Conservation (phyloP, 2,329 filamentous ascomycete genomes). For the Diaporthe sp. region DNA sequence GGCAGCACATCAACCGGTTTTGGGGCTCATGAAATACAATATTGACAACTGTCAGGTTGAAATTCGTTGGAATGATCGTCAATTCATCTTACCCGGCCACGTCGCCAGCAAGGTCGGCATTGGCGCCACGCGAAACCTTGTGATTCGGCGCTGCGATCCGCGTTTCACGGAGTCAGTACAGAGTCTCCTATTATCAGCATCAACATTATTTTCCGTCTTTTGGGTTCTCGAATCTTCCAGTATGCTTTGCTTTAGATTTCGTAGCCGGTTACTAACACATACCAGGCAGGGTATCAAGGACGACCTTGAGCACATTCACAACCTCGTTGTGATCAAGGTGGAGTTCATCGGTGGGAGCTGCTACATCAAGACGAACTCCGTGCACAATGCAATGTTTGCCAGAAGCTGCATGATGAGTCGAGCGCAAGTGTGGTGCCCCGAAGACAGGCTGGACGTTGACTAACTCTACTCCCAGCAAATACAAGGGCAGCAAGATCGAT, state of each 20-base stretch:
- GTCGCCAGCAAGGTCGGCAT: conserved; percentile 73
- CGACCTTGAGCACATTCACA: conserved; percentile 87
- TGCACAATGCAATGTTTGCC: conserved; percentile 82
- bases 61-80: conserved; percentile 78
- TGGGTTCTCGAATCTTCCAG: background rate
- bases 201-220: background rate
- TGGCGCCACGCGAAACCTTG: conserved; percentile 81
- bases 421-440: conserved; percentile 55
- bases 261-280: background rate
- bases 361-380: conserved; percentile 81
- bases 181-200: background rate
- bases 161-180: conserved; percentile 67
- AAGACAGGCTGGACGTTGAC: background rate
- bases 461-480: conserved; percentile 60
- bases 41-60: conserved; percentile 66
- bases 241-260: background rate
- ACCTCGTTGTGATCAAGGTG: conserved; percentile 78
- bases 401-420: conserved; percentile 82
- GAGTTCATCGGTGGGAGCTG: conserved; percentile 71
- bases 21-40: background rate
- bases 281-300: conserved; percentile 69
- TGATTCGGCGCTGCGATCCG: conserved; percentile 72
- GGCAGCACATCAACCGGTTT: conserved; percentile 21
- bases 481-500: conserved; percentile 79
- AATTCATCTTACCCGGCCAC: conserved; percentile 75